These are phyloP conservation scores for Trichaptum fuscoviolaceum DNA, from an alignment of 768 basidiomycete genomes.

Conservation along the genomic window DNA sequence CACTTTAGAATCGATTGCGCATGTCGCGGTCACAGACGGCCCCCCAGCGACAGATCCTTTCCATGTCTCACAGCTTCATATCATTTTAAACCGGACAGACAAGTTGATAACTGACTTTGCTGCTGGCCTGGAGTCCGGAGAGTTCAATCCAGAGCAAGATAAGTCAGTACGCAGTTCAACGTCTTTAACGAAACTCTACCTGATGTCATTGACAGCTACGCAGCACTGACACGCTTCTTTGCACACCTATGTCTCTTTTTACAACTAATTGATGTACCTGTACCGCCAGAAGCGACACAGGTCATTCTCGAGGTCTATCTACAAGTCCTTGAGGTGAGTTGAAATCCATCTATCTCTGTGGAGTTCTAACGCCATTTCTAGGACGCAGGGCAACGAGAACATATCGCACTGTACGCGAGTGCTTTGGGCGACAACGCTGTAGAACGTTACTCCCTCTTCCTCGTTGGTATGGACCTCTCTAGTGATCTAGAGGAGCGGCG, in stretches of 20 bases:
- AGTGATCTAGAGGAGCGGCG: slow-evolving; percentile 61
- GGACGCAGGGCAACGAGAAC: slow-evolving; percentile 71
- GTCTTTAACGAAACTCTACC: not conserved
- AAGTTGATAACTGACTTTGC: slow-evolving; percentile 67
- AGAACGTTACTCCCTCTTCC: slow-evolving; percentile 87
- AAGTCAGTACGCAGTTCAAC: not conserved
- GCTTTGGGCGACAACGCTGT: slow-evolving; percentile 88
- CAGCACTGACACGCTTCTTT: slow-evolving; percentile 81
- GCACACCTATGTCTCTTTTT: slow-evolving; percentile 89
- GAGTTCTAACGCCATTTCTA: slow-evolving; percentile 21
- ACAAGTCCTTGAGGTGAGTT: slow-evolving; percentile 71
- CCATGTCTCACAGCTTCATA: slow-evolving; percentile 74
- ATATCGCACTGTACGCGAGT: slow-evolving; percentile 92
- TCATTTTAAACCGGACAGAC: slow-evolving; percentile 68
- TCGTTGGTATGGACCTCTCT: slow-evolving; percentile 67
- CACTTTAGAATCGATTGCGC: slow-evolving; percentile 52
- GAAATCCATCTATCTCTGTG: not conserved
- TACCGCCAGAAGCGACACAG: slow-evolving; percentile 73
- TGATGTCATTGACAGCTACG: slow-evolving; percentile 40
- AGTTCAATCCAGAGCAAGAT: slow-evolving; percentile 27
- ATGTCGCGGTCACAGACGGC: slow-evolving; percentile 57
- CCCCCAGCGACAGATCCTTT: slow-evolving; percentile 68
- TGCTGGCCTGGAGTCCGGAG: slow-evolving; percentile 45
- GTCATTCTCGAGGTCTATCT: slow-evolving; percentile 86
- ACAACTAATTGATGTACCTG: slow-evolving; percentile 69